Evolutionary conservation across 495 filamentous ascomycete genomes (phyloP), one percentile per base, ranked within the genome.

Genomic region (Lophiostoma macrostomum): DNA sequence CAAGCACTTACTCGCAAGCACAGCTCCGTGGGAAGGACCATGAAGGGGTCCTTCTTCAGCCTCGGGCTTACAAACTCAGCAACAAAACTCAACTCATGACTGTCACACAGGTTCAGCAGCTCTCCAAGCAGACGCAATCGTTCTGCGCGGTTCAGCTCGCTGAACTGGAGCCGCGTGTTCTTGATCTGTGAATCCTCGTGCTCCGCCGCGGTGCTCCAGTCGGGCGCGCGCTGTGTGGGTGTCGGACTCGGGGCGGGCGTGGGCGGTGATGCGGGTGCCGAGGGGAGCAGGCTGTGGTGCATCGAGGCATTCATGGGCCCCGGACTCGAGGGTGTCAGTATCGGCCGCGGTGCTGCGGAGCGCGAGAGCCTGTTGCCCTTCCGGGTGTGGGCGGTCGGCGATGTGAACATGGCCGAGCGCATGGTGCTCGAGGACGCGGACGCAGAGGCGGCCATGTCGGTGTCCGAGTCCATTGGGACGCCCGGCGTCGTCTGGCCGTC

Each of bases 31-130:
- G 93, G 93, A 38, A 97, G 77, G 25, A 82, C 83, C 36, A 79
- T 83, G 53, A 98, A 96, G 0, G 93, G 93, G 71, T 98, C 93
- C 67, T 96, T 96, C 70, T 95, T 95, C 52, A 98, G 73, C 39
- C 90, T 75, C 29, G 93, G 93, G 56, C 86, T 86, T 46, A 98
- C 90, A 65, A 93, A 91, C 59, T 90, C 87, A 46, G 90, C 87
- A 14, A 98, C 87, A 65, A 97, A 97, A 68, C 90, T 94, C 52
- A 98, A 79, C 60, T 93, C 87, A 53, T 93, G 89, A 60, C 87
- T 95, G 62, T 93, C 89, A 73, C 94, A 98, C 57, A 94, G 74
- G 62, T 90, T 91, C 56, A 98, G 70, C 43, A 98, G 73, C 51
- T 94, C 89, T 22, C 84, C 87, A 25, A 98, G 75, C 57, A 93